Evolutionary conservation across 2,329 filamentous ascomycete species (phyloP).

Genomic region (Aureobasidium sp.): DNA sequence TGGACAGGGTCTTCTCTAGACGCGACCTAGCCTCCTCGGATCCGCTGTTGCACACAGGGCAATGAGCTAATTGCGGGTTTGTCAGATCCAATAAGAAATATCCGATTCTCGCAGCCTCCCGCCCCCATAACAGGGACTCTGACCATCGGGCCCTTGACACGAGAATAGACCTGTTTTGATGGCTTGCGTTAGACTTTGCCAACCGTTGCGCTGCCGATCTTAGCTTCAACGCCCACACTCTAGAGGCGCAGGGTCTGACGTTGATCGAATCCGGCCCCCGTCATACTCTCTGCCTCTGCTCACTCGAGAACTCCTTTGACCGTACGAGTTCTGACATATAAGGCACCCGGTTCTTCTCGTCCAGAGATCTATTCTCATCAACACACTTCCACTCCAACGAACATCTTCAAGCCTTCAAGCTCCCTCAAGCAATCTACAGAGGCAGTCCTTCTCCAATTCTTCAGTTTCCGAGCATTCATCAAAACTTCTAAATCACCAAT

Average conservation of each 20-base stretch:
- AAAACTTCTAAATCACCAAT: background rate
- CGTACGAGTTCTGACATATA: conserved; percentile 12
- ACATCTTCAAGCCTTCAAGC: background rate
- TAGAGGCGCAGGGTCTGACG: conserved; percentile 18
- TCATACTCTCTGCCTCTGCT: conserved; percentile 1
- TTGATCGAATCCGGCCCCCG: conserved; percentile 12
- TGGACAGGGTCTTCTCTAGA: conserved; percentile 7
- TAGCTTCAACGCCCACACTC: background rate
- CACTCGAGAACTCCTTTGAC: background rate
- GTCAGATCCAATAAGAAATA: conserved; percentile 1
- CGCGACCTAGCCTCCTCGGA: background rate
- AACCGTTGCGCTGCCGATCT: conserved; percentile 7
- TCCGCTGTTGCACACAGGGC: background rate
- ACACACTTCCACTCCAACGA: background rate
- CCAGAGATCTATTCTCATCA: background rate
- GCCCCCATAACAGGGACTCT: background rate
- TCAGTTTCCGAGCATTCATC: background rate
- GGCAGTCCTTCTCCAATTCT: background rate
- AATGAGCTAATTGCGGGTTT: conserved; percentile 8
- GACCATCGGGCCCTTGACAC: background rate
- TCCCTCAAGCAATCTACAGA: background rate
- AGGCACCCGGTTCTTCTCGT: background rate
- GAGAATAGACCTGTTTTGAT: conserved; percentile 1
- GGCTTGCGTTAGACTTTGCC: background rate
- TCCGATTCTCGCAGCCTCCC: conserved; percentile 6